Percentiles rank a stretch among this genome's conserved stretches.
These are phyloP conservation scores for Kodamaea derodonti DNA, from an alignment of 1,139 yeast genomes.

Conservation along the genomic window DNA sequence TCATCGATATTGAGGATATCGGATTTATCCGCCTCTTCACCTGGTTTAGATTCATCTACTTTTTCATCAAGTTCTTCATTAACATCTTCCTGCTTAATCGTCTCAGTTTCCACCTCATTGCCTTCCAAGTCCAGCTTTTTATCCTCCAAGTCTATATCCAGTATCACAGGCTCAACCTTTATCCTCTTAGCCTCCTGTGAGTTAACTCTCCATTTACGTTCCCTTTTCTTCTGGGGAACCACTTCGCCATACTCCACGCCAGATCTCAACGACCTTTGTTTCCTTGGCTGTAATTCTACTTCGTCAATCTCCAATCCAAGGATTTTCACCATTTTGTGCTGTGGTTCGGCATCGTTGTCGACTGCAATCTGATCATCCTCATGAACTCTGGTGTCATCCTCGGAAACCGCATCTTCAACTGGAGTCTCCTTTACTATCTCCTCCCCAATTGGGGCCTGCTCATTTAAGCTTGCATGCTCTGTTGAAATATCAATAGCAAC, in stretches of 20 bases:
- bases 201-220: neutral
- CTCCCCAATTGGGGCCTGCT: no score
- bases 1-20: conserved; percentile 4
- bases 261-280: neutral
- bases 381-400: no score
- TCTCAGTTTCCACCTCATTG: neutral
- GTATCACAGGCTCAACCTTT: neutral
- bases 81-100: neutral
- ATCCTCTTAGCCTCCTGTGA: no score
- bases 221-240: neutral
- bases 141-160: neutral
- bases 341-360: no score
- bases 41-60: conserved; percentile 2
- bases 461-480: no score
- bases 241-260: neutral
- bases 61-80: neutral
- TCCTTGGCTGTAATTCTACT: neutral
- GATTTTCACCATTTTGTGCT: neutral
- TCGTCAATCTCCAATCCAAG: conserved; percentile 1
- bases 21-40: neutral
- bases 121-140: neutral
- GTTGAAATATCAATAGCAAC: no score
- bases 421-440: no score
- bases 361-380: no score
- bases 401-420: no score